Evolutionary conservation across 352 stramenopile genomes (phyloP), one percentile per base, ranked within the genome.

Genomic region (Phytophthora podocarpi): DNA sequence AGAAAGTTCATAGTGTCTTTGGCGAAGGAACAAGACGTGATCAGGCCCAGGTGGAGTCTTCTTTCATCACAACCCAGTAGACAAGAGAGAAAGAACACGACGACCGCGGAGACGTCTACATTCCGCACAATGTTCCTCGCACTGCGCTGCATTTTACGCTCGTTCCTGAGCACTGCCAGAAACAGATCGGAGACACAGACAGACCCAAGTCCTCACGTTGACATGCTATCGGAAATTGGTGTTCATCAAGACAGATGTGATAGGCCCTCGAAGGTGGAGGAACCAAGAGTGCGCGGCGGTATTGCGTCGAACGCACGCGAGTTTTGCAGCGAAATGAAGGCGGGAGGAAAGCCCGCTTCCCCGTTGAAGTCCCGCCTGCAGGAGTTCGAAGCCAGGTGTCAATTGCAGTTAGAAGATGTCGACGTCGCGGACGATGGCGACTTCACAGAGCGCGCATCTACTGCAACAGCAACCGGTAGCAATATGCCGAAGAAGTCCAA

Each of bases 71-170:
- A n/a, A n/a, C n/a, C n/a, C n/a, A n/a, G 40, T 15, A 48, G 10
- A 24, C 10, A 59, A 42, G 51, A 34, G 21, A 34, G 39, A 50
- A 51, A 47, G 51, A 59, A 42, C 37, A 31, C 28, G 35, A 34
- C 10, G 34, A 28, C n/a, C n/a, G n/a, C 23, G 12, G 30, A 12
- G 11, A 45, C 10, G 2, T 26, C 23, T 20, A n/a, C 26, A 37
- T 21, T 8, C 10, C 31, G 13, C 32, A 55, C 36, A 15, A 24
- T 59, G 30, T 20, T 23, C 24, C 28, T 28, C 13, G 36, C 46
- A 21, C 37, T 52, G 46, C 23, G 35, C n/a, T 64, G 55, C 21
- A 30, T 64, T 23, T 23, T 51, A n/a, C 18, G 15, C 12, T 57
- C 39, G 46, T 53, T 64, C 20, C 30, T 36, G 23, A 5, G 31